Evolutionary conservation across 2,329 filamentous ascomycete genomes (phyloP).

Genomic region (Venturia asperata): DNA sequence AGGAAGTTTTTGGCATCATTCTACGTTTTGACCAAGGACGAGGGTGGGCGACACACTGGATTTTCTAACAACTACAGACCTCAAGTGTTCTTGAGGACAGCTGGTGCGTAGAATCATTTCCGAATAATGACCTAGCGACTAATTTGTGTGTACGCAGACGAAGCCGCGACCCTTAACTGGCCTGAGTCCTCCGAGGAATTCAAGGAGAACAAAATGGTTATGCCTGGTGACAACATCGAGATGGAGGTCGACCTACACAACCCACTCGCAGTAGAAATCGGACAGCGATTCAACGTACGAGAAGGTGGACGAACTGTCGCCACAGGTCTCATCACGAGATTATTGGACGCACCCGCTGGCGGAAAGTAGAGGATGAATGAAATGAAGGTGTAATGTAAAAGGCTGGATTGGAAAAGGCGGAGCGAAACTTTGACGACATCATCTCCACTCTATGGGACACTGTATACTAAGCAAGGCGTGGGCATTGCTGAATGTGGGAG

Average conservation of each 20-base stretch:
- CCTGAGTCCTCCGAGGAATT: slow-evolving; percentile 70
- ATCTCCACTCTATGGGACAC: slow-evolving; percentile 14
- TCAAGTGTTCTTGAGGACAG: slow-evolving; percentile 91
- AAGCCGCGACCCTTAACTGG: slow-evolving; percentile 72
- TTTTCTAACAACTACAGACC: slow-evolving; percentile 96
- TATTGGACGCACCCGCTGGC: slow-evolving; percentile 26
- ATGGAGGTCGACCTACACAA: slow-evolving; percentile 83
- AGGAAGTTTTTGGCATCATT: slow-evolving; percentile 90
- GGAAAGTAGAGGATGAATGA: slow-evolving; percentile 1
- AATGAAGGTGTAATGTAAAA: slow-evolving; percentile 3
- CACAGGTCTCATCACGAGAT: slow-evolving; percentile 35
- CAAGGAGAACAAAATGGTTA: slow-evolving; percentile 68
- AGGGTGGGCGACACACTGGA: slow-evolving; percentile 93
- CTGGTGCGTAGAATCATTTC: slow-evolving; percentile 52
- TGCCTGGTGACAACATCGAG: slow-evolving; percentile 98
- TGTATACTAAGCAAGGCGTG: slow-evolving; percentile 7
- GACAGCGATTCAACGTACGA: slow-evolving; percentile 96
- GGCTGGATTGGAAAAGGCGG: neutral
- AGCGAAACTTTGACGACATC: neutral
- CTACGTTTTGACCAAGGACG: slow-evolving; percentile 96
- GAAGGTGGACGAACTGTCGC: slow-evolving; percentile 69
- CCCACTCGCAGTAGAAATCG: slow-evolving; percentile 80
- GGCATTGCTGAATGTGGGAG: neutral
- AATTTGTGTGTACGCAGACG: slow-evolving; percentile 38
- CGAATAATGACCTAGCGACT: neutral